phyloP scores from a whole-genome alignment of 2,329 filamentous ascomycete species.

The Fusarium lateritium region DNA sequence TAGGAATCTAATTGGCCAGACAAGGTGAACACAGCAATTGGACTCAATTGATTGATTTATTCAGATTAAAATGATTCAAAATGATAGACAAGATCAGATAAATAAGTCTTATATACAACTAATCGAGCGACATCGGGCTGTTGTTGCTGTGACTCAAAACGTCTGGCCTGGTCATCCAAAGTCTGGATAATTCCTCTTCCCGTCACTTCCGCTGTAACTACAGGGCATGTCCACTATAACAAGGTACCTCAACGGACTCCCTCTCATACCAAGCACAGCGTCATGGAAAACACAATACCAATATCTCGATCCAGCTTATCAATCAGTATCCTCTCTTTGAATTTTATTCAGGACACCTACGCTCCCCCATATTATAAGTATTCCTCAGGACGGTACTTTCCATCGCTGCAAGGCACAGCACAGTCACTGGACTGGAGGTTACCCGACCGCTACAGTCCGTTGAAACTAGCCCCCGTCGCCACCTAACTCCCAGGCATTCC shows the following conservation, averaged over 20 bases:
- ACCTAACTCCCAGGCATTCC: constrained; percentile 10
- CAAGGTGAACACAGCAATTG: constrained; percentile 9
- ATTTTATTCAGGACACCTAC: neutral
- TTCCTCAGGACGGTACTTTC: constrained; percentile 6
- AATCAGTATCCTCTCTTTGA: constrained; percentile 9
- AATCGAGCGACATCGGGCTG: constrained; percentile 29
- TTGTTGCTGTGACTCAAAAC: constrained; percentile 34
- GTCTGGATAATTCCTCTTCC: constrained; percentile 44
- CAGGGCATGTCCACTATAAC: constrained; percentile 8
- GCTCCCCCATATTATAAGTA: neutral
- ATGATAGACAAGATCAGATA: neutral
- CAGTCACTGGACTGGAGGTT: constrained; percentile 17
- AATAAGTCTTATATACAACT: constrained; percentile 10
- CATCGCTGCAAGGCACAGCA: constrained; percentile 28
- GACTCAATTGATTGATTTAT: constrained; percentile 11
- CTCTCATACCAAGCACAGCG: constrained; percentile 9
- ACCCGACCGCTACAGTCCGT: constrained; percentile 34
- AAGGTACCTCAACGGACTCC: neutral
- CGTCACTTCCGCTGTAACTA: neutral
- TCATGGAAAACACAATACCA: constrained; percentile 19
- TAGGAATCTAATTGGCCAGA: constrained; percentile 19
- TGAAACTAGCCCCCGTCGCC: constrained; percentile 13
- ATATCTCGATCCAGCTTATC: constrained; percentile 14
- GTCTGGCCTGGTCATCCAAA: constrained; percentile 8
- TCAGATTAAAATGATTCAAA: neutral